Base-by-base conservation (phyloP, 768 basidiomycete species). In the Cystobasidium tubakii region DNA sequence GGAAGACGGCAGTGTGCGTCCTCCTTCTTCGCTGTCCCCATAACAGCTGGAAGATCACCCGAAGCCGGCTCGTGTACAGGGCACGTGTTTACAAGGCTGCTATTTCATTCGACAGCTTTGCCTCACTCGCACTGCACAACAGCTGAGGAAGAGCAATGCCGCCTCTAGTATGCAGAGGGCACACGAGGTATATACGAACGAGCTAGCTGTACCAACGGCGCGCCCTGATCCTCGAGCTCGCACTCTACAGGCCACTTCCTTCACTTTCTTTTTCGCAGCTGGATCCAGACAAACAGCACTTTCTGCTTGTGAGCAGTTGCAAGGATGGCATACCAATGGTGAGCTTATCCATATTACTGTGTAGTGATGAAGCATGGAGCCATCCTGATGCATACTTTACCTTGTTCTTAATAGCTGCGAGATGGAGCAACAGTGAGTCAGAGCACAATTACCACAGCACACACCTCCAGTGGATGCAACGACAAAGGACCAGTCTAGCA, bases 221-320 rank as follows among this genome's bases (percentile, higher is more conserved):
- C 53, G 9, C n/a, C 7, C n/a, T 55, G 21, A 9, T 23, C 9
- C 27, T 55, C 57, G 29, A 60, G 57, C 57, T 60, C 15, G 7
- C 39, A 39, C 39, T 15, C 39, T 6, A 39, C 33, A 55, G 69
- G 21, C 69, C 69, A 17, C 25, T 71, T 1, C 33, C 33, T 12
- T 71, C 69, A 23, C 34, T 71, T 4, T 55, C 54, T 3, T 71
- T 71, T 44, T 71, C 69, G 21, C 69, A 54, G 9, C 69, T 71
- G 12, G 69, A 71, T n/a, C 50, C 54, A n/a, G 69, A 71, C 69
- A 36, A 53, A 19, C 50, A 57, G 19, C 55, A 71, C 55, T 98
- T 89, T 82, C 84, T 97, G 76, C 86, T 99, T 76, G 89, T 97
- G 79, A 97, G 94, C 73, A 90, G 90, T 78, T 98, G 96, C 85